Evolutionary conservation across 2,329 filamentous ascomycete species (phyloP).

Genomic region (Fusarium pilosicola): DNA sequence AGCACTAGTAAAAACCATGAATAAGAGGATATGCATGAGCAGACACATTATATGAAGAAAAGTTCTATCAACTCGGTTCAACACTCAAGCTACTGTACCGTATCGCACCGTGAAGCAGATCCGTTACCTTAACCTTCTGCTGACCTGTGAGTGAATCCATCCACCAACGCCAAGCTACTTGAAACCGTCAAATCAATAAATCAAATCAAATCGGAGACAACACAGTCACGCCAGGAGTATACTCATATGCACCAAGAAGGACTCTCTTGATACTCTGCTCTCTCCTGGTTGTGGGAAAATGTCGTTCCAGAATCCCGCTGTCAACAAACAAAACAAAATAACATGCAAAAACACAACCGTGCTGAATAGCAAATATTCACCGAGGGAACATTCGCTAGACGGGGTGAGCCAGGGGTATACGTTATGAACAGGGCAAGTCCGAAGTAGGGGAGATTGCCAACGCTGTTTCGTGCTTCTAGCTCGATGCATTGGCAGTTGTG

Average conservation of each 20-base stretch:
- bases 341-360: conserved; percentile 22
- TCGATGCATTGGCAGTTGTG: conserved; percentile 39
- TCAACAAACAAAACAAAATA: background rate
- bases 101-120: conserved; percentile 29
- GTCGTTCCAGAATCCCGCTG: conserved; percentile 9
- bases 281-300: conserved; percentile 12
- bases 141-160: conserved; percentile 34
- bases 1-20: background rate
- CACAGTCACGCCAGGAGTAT: conserved; percentile 18
- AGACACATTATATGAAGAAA: background rate
- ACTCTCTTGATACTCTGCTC: background rate
- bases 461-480: conserved; percentile 41
- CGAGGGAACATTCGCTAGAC: background rate
- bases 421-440: conserved; percentile 23
- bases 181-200: conserved; percentile 35
- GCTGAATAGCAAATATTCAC: conserved; percentile 7
- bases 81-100: conserved; percentile 34
- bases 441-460: conserved; percentile 19
- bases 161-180: conserved; percentile 45
- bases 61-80: conserved; percentile 23
- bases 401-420: conserved; percentile 40
- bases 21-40: background rate
- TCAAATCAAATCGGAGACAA: conserved; percentile 16
- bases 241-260: conserved; percentile 25
- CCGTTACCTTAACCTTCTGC: conserved; percentile 14